Percentiles rank a stretch among this genome's conserved stretches.
These are phyloP conservation scores for Sporobolomyces pararoseus DNA, from an alignment of 768 basidiomycete genomes.

Conservation along the genomic window DNA sequence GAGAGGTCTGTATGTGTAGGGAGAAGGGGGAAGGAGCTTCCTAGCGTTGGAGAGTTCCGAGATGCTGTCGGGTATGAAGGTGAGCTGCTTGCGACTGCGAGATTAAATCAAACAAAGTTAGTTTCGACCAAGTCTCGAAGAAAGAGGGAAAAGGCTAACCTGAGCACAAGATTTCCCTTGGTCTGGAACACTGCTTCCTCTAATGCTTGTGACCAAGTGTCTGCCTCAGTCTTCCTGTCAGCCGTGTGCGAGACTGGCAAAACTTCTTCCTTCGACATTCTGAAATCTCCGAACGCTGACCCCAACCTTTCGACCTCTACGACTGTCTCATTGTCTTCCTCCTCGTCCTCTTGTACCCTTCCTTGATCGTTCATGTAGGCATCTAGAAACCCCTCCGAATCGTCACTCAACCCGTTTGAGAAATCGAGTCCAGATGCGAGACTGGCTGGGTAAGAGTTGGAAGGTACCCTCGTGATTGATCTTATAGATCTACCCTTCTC, in stretches of 20 bases:
- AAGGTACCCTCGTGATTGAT: neutral
- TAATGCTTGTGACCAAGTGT: too few relatives aligned
- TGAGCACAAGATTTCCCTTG: neutral
- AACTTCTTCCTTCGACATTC: too few relatives aligned
- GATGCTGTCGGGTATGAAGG: slow-evolving; percentile 17
- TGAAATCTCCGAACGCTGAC: too few relatives aligned
- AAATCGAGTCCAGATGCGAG: neutral
- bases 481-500: slow-evolving; percentile 29
- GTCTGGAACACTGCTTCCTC: too few relatives aligned
- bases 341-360: neutral
- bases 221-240: neutral
- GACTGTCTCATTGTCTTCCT: neutral
- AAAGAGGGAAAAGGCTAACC: neutral
- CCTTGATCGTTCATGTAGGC: neutral
- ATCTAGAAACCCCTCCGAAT: slow-evolving; percentile 3
- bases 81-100: slow-evolving; percentile 9
- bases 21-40: neutral
- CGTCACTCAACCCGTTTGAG: neutral
- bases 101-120: neutral
- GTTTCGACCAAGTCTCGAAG: neutral
- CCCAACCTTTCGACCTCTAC: too few relatives aligned
- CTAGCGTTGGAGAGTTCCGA: slow-evolving; percentile 18
- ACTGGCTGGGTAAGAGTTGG: neutral
- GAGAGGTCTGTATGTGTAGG: neutral
- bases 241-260: neutral